phyloP scores from a whole-genome alignment of 1,284 basidiomycete genomes.

The Rhodotorula sp. region DNA sequence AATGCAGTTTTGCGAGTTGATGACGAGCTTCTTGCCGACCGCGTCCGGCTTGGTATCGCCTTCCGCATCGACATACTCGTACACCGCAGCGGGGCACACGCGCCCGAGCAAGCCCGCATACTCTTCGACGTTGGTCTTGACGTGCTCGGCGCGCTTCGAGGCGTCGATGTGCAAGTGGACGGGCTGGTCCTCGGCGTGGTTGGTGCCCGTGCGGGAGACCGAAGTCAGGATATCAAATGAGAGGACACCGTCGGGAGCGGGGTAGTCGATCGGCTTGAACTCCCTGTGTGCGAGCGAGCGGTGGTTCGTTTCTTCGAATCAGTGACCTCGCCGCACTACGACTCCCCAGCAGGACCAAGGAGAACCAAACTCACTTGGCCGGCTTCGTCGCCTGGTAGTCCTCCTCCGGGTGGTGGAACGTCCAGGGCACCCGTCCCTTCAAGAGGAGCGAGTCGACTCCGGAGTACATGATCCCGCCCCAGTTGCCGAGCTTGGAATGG shows the following conservation, averaged over 20 bases:
- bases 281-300: slow-evolving; percentile 49
- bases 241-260: slow-evolving; percentile 82
- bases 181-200: slow-evolving; percentile 95
- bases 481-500: slow-evolving; percentile 77
- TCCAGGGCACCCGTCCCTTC: slow-evolving; percentile 88
- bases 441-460: slow-evolving; percentile 85
- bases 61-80: slow-evolving; percentile 81
- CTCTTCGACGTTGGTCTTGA: slow-evolving; percentile 67
- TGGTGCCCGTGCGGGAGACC: slow-evolving; percentile 87
- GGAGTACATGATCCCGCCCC: slow-evolving; percentile 86
- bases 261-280: slow-evolving; percentile 84
- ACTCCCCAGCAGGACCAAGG: neutral
- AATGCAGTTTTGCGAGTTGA: slow-evolving; percentile 93
- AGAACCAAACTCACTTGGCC: slow-evolving; percentile 53
- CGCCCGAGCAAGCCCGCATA: slow-evolving; percentile 84
- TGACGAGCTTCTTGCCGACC: slow-evolving; percentile 82
- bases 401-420: slow-evolving; percentile 67
- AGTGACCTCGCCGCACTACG: neutral
- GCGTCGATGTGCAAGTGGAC: slow-evolving; percentile 67
- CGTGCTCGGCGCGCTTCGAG: slow-evolving; percentile 62
- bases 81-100: slow-evolving; percentile 94
- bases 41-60: slow-evolving; percentile 58
- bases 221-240: slow-evolving; percentile 94
- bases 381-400: slow-evolving; percentile 75
- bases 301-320: neutral